phyloP scores from a whole-genome alignment of 2,329 filamentous ascomycete species.

The Rachicladosporium sp. region DNA sequence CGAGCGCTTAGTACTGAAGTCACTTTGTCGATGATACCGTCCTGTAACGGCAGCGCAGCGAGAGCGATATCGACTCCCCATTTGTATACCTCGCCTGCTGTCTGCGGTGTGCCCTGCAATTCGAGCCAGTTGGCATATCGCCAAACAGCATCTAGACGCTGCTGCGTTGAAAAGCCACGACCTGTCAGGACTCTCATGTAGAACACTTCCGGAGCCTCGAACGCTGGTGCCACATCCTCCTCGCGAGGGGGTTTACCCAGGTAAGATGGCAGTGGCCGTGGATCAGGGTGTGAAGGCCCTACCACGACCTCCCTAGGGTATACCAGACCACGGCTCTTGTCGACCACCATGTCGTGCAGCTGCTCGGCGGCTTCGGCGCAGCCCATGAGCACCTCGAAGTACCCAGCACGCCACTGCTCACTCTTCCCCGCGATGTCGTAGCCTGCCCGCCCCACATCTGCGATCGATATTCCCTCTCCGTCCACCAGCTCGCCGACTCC shows the following conservation, averaged over 20 bases:
- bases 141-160: conserved; percentile 69
- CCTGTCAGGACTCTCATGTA: conserved; percentile 77
- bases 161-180: conserved; percentile 62
- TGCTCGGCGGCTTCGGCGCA: conserved; percentile 67
- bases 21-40: conserved; percentile 44
- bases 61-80: conserved; percentile 67
- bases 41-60: conserved; percentile 32
- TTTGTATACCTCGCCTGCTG: conserved; percentile 59
- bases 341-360: conserved; percentile 65
- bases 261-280: conserved; percentile 57
- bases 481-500: conserved; percentile 39
- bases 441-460: conserved; percentile 43
- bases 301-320: conserved; percentile 64
- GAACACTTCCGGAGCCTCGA: conserved; percentile 57
- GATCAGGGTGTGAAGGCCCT: conserved; percentile 72
- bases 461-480: conserved; percentile 24
- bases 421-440: conserved; percentile 63
- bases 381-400: conserved; percentile 71
- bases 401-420: conserved; percentile 75
- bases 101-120: conserved; percentile 55
- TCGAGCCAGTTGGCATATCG: conserved; percentile 78
- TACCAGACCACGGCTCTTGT: conserved; percentile 52
- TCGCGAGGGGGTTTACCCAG: conserved; percentile 54
- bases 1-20: conserved; percentile 42
- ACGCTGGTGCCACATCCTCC: conserved; percentile 61